Conservation (phyloP, 352 stramenopile genomes). For the Phytophthora vignae region DNA sequence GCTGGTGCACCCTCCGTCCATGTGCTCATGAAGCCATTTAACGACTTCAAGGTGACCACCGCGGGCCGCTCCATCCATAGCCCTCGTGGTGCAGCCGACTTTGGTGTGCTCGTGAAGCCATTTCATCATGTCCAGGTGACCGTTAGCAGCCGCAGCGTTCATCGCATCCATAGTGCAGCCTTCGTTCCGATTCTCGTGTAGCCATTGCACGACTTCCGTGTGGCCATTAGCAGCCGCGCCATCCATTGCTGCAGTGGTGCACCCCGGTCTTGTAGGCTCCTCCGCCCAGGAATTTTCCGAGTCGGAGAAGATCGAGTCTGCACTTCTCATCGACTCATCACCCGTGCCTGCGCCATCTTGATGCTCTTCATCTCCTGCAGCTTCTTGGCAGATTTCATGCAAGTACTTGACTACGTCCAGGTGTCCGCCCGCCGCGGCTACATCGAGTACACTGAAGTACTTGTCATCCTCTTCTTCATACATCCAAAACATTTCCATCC, state of each 20-base stretch:
- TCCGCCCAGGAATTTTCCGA: not conserved
- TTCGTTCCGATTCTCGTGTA: not conserved
- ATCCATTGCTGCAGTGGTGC: not conserved
- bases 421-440: not conserved
- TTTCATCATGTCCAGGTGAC: not conserved
- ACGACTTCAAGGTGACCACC: not conserved
- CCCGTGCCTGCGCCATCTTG: not conserved
- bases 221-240: not conserved
- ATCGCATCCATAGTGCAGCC: not conserved
- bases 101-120: not conserved
- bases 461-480: not conserved
- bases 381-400: not conserved
- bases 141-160: not conserved
- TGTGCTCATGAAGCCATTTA: not conserved
- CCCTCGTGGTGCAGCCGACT: not conserved
- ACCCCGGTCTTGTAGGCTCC: not conserved
- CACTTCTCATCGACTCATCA: not conserved
- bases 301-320: not conserved
- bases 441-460: not conserved
- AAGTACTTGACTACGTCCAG: not conserved
- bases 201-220: not conserved
- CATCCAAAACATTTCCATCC: not conserved
- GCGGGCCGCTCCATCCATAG: not conserved
- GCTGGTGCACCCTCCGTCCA: not conserved
- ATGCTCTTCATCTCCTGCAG: not conserved